Evolutionary conservation across 768 basidiomycete genomes (phyloP).

Genomic region (Sarcodon aspratus): DNA sequence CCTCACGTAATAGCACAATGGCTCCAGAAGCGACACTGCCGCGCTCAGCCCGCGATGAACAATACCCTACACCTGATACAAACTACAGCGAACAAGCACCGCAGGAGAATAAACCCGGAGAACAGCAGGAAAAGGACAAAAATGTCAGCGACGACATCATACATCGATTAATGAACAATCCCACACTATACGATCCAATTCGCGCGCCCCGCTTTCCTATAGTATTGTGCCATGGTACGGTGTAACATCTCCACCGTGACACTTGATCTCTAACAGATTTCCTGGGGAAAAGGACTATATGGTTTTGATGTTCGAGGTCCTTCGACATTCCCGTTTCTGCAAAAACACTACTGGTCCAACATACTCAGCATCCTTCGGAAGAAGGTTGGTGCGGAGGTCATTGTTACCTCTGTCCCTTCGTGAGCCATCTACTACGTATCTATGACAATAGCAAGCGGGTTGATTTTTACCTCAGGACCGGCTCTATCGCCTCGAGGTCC

Average conservation of each 20-base stretch:
- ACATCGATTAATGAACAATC: conserved; percentile 64
- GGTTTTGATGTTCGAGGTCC: conserved; percentile 92
- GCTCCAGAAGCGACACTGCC: too few relatives aligned
- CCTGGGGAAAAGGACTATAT: conserved; percentile 56
- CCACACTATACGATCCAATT: conserved; percentile 67
- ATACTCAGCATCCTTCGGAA: conserved; percentile 71
- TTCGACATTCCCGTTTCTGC: conserved; percentile 66
- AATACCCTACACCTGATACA: too few relatives aligned
- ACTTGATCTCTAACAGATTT: conserved; percentile 1
- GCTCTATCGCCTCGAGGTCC: conserved; percentile 77
- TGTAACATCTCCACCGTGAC: neutral
- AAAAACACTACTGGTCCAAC: conserved; percentile 92
- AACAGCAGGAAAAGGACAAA: too few relatives aligned
- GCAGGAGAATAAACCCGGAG: too few relatives aligned
- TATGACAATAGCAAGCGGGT: neutral
- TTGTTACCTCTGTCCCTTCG: conserved; percentile 92
- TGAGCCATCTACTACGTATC: conserved; percentile 25
- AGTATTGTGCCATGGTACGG: conserved; percentile 89
- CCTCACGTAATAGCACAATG: too few relatives aligned
- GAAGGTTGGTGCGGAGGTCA: conserved; percentile 85
- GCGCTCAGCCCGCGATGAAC: too few relatives aligned
- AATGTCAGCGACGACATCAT: conserved; percentile 30
- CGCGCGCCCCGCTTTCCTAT: conserved; percentile 81
- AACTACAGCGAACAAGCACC: too few relatives aligned
- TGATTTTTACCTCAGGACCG: conserved; percentile 48